Base-by-base conservation (phyloP, 169 alveolate species). In the Plasmodium gallinaceum region DNA sequence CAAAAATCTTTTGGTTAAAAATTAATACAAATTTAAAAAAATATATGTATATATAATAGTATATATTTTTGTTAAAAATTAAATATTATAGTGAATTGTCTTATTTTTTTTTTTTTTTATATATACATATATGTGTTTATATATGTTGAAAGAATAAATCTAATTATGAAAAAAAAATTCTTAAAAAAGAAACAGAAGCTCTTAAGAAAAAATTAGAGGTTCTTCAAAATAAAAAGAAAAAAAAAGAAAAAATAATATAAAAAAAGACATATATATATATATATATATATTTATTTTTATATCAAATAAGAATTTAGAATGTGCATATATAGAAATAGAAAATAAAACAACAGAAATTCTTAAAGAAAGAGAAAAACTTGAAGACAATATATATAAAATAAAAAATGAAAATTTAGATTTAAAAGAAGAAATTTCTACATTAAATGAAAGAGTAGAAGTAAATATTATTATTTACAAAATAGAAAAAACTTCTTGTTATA, bases 371-470 rank as follows among this genome's bases (percentile, higher is more conserved):
- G 90, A 80, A 80, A 24, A 68, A 16, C 72, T 66, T 5, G 62
- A 80, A 68, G 83, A 80, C 48, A 18, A 72, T 32, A n/a, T 80
- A 16, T 24, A 18, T 64, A 51, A 66, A 80, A 54, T 80, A 26
- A 61, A 72, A 72, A 80, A 32, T 24, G 73, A 80, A 80, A 80
- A 80, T 46, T 26, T 20, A 52, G 26, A 68, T n/a, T 68, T 80
- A 72, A 70, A 48, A 39, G 90, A 80, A 14, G 73, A 80, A 32
- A 66, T 80, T 54, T 42, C 76, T 16, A 66, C 52, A 68, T 74
- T 80, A 20, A 65, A 80, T 72, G 90, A 80, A 68, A 80, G 60
- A 80, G 66, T 80, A n/a, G 72, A 62, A 61, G 90, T 80, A 80
- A 80, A 54, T 7, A 39, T 5, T 16, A 43, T 39, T n/a, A 9